These are phyloP conservation scores for Saccharomyces paradoxus DNA, from an alignment of 805 yeast species.

Conservation along the genomic window DNA sequence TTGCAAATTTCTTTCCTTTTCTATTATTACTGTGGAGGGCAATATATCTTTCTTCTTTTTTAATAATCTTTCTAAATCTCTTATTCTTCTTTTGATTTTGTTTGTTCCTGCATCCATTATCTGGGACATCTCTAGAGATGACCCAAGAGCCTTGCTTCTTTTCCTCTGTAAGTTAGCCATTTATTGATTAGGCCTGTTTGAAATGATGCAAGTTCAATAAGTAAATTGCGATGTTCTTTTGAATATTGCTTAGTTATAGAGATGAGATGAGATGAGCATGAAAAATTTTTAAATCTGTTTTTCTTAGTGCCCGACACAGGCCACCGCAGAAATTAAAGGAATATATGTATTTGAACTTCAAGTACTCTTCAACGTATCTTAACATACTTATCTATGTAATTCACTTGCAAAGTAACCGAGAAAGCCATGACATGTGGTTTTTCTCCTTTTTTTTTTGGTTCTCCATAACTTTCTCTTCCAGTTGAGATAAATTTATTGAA, in stretches of 20 bases:
- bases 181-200: neutral
- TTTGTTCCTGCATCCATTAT: slow-evolving; percentile 36
- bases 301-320: neutral
- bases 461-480: neutral
- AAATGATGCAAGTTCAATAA: neutral
- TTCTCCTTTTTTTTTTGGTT: neutral
- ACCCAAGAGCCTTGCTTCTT: slow-evolving; percentile 12
- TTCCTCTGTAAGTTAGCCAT: slow-evolving; percentile 8
- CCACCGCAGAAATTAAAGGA: neutral
- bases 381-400: neutral
- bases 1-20: slow-evolving; percentile 67
- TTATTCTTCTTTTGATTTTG: slow-evolving; percentile 72
- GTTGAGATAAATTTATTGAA: neutral
- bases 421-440: neutral
- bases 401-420: neutral
- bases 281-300: neutral
- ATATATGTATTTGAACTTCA: neutral
- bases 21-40: slow-evolving; percentile 56
- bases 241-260: neutral
- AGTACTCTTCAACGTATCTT: neutral
- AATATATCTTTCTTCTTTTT: slow-evolving; percentile 43
- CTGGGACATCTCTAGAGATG: slow-evolving; percentile 31
- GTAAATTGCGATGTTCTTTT: neutral
- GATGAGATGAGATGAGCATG: slow-evolving; percentile 3
- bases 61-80: slow-evolving; percentile 74